Base-by-base conservation (phyloP, 139 green algal genomes). In the Coelastrella sp. region DNA sequence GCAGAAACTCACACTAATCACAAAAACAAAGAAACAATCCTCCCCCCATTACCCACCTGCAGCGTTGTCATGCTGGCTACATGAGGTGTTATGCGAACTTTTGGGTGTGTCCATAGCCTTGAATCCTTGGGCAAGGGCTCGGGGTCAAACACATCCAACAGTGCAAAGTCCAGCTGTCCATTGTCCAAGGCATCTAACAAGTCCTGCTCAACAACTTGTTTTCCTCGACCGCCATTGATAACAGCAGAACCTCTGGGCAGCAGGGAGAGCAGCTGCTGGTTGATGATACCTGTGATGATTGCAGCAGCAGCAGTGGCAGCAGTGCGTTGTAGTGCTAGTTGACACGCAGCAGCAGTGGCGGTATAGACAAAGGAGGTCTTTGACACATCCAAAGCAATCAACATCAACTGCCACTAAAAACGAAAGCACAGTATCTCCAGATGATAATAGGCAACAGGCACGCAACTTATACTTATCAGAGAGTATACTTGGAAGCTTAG, bases 71-170 rank as follows among this genome's bases (percentile, higher is more conserved):
- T 90, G 78, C 79, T 87, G 25, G 87, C 89, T 32, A 93, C 88
- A 69, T 95, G 92, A n/a, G 92, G 91, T 25, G 92, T 94, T 41
- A 95, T 87, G 19, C 90, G 69, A 4, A 95, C 84, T 30, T 59
- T 62, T 1, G 88, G 88, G 77, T 95, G 90, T 5, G 13, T 37
- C 92, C 92, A 95, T 51, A 95, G 84, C 23, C 27, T 83, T 7
- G 87, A 93, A 2, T 63, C 71, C 8, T n/a, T 0, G 6, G 92
- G 90, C 59, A 95, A 87, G 17, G 92, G 92, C 88, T 95, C 91
- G 23, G 63, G 32, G 7, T 79, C 40, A 75, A 92, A 91, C 30
- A 94, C 91, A 81, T 94, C 91, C 51, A 94, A 67, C 43, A 93
- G 45, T 7, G 91, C 90, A 27, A 78, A 59, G 2, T 37, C 51